These are phyloP conservation scores for Aeschynomene evenia DNA, from an alignment of 306 rosid species.

Conservation along the genomic window DNA sequence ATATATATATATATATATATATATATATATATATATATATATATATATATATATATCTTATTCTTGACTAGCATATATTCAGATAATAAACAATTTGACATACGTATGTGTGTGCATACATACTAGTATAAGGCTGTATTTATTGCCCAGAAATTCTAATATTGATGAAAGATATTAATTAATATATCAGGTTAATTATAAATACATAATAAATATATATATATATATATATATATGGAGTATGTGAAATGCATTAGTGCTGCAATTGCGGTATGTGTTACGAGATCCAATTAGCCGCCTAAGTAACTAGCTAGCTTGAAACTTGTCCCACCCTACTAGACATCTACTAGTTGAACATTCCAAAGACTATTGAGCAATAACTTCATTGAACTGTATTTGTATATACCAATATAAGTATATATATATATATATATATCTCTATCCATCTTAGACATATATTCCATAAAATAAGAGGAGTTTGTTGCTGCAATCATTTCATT, in stretches of 20 bases:
- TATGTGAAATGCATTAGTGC: slow-evolving; percentile 2
- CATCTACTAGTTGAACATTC: not conserved
- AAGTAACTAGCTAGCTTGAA: too few relatives aligned
- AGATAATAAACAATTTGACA: too few relatives aligned
- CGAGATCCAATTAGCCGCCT: slow-evolving; percentile 45
- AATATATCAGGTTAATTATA: too few relatives aligned
- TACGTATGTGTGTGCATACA: too few relatives aligned
- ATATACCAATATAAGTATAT: too few relatives aligned
- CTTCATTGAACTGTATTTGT: not conserved
- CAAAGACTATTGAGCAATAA: not conserved
- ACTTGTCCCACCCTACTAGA: not conserved
- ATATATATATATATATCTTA: too few relatives aligned
- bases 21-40: too few relatives aligned
- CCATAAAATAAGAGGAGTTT: slow-evolving; percentile 38
- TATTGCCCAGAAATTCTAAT: not conserved
- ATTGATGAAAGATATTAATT: too few relatives aligned
- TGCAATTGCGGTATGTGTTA: slow-evolving; percentile 22
- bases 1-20: too few relatives aligned
- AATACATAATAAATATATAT: not conserved
- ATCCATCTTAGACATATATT: slow-evolving; percentile 40
- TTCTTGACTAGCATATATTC: too few relatives aligned
- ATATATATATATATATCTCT: too few relatives aligned
- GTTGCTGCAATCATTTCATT: slow-evolving; percentile 37
- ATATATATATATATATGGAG: not conserved
- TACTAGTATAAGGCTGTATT: not conserved